phyloP scores from a whole-genome alignment of 2,329 filamentous ascomycete species.

The Alternaria gansuensis region DNA sequence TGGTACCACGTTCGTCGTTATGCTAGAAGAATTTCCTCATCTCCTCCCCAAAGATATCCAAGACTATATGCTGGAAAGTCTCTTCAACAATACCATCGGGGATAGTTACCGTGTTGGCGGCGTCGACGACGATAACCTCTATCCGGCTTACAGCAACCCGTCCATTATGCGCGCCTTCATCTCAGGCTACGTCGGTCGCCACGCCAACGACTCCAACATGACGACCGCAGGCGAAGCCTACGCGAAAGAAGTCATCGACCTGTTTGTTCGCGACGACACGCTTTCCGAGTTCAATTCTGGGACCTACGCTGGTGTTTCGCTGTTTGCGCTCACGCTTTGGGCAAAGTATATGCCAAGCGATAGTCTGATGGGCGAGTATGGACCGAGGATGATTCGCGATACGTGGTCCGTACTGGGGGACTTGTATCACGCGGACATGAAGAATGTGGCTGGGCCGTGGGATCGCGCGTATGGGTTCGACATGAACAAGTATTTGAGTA shows the following conservation, averaged over 20 bases:
- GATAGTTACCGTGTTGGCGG: conserved; percentile 70
- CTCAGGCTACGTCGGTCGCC: conserved; percentile 66
- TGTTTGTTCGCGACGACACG: conserved; percentile 65
- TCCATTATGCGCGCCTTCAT: conserved; percentile 71
- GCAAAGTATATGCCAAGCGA: conserved; percentile 65
- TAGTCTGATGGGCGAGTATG: conserved; percentile 64
- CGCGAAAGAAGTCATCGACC: conserved; percentile 64
- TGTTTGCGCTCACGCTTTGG: conserved; percentile 68
- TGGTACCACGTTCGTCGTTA: conserved; percentile 66
- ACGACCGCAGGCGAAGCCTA: conserved; percentile 65
- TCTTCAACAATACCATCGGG: conserved; percentile 65
- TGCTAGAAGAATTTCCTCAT: conserved; percentile 66
- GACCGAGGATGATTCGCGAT: conserved; percentile 60
- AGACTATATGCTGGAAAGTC: conserved; percentile 61
- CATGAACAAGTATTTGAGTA: conserved; percentile 68
- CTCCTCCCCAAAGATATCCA: conserved; percentile 56
- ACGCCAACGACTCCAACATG: conserved; percentile 66
- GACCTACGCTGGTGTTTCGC: conserved; percentile 69
- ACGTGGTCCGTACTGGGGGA: conserved; percentile 63
- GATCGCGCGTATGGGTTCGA: conserved; percentile 71
- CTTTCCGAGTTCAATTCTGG: conserved; percentile 70
- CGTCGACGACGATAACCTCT: conserved; percentile 68
- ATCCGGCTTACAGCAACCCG: conserved; percentile 68
- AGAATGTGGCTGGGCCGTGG: conserved; percentile 71
- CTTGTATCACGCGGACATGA: conserved; percentile 67